Percentiles rank a stretch among this genome's conserved stretches.
These are phyloP conservation scores for Ricinus communis DNA, from an alignment of 345 rosid genomes.

Conservation along the genomic window DNA sequence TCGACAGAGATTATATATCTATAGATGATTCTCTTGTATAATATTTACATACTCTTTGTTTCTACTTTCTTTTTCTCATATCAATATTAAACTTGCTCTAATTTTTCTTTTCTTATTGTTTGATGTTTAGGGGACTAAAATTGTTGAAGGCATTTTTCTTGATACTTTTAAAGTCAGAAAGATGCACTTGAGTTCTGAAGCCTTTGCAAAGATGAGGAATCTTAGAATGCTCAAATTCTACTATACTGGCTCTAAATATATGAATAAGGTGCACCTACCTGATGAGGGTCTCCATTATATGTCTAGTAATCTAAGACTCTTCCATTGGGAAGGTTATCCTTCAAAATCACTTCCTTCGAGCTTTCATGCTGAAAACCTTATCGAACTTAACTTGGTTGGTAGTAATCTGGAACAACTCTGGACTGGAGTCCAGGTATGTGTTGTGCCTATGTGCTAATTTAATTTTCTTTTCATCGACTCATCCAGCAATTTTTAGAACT, in stretches of 20 bases:
- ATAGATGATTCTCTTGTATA: not conserved
- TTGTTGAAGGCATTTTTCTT: slow-evolving; percentile 9
- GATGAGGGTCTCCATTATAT: not conserved
- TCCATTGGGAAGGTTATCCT: slow-evolving; percentile 14
- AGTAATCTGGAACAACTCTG: not conserved
- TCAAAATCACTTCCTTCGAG: not conserved
- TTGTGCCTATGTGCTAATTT: too few relatives aligned
- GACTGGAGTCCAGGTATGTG: slow-evolving; percentile 9
- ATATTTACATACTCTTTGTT: not conserved
- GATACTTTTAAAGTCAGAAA: not conserved
- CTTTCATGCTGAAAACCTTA: slow-evolving; percentile 9
- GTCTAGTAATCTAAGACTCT: slow-evolving; percentile 8
- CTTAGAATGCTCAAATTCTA: slow-evolving; percentile 17
- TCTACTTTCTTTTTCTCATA: not conserved
- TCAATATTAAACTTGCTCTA: not conserved
- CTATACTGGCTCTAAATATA: not conserved
- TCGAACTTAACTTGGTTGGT: slow-evolving; percentile 2
- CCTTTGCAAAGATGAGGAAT: slow-evolving; percentile 1
- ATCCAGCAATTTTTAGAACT: not conserved
- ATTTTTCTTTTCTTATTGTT: too few relatives aligned
- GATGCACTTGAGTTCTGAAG: not conserved
- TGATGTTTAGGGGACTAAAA: slow-evolving; percentile 8
- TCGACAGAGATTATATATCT: not conserved
- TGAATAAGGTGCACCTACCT: not conserved
- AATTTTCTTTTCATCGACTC: too few relatives aligned